Percentiles rank a stretch among this genome's conserved stretches.
Evolutionary conservation across 2,329 filamentous ascomycete species (phyloP).

Genomic region (Cordyceps cateniannulata): DNA sequence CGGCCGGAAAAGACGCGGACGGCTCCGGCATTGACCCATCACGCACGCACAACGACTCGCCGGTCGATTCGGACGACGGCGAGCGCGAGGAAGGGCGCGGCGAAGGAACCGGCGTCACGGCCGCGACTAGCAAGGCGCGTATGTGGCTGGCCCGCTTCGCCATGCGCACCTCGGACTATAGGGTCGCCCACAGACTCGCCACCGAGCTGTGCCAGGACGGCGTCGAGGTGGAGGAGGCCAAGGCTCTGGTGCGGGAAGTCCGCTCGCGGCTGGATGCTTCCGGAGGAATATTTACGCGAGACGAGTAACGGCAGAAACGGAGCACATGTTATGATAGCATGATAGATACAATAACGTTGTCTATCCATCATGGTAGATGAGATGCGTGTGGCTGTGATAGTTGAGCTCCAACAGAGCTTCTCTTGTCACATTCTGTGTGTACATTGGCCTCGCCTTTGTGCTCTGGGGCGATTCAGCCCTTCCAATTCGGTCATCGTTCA

Average conservation of each 20-base stretch:
- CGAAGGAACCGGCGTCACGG: constrained; percentile 75
- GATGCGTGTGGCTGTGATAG: neutral
- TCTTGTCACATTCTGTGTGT: neutral
- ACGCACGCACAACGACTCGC: constrained; percentile 50
- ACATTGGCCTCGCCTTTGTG: too few relatives aligned
- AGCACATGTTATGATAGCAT: neutral
- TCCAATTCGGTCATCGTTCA: too few relatives aligned
- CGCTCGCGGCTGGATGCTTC: constrained; percentile 64
- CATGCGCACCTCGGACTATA: constrained; percentile 68
- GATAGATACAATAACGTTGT: neutral
- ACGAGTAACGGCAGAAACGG: neutral
- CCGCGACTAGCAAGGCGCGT: constrained; percentile 83
- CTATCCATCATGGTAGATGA: neutral
- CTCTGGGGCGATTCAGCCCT: too few relatives aligned
- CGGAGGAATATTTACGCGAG: constrained; percentile 20
- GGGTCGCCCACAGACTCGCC: constrained; percentile 70
- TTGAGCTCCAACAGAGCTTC: too few relatives aligned
- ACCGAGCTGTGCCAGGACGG: constrained; percentile 94
- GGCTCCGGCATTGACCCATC: constrained; percentile 41
- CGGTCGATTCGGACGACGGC: constrained; percentile 29
- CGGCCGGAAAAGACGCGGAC: constrained; percentile 31
- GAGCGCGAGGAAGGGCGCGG: constrained; percentile 27
- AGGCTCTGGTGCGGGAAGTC: constrained; percentile 83
- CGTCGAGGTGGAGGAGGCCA: constrained; percentile 93
- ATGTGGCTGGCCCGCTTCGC: constrained; percentile 88